phyloP scores from a whole-genome alignment of 257 asterid species.

The Pogostemon cablin region DNA sequence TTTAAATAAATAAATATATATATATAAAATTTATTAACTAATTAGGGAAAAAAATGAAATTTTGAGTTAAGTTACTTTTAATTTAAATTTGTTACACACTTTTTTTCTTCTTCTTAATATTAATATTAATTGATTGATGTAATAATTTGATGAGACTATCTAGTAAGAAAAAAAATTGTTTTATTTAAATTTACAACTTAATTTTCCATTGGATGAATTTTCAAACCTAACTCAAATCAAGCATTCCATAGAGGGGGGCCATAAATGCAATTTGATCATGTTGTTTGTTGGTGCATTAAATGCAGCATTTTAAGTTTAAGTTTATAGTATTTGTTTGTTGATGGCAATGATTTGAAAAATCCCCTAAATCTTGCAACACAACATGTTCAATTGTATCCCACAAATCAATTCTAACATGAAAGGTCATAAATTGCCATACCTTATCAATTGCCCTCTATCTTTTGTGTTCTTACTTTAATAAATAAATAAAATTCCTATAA shows the following conservation, averaged over 20 bases:
- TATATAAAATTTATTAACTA: no score
- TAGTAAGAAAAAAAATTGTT: no score
- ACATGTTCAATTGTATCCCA: conserved; percentile 45
- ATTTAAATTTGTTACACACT: no score
- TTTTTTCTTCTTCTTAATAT: no score
- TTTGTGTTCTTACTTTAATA: background rate
- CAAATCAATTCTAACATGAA: conserved; percentile 23
- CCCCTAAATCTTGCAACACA: conserved; percentile 33
- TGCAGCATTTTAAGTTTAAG: background rate
- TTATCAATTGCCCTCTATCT: background rate
- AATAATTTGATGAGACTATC: no score
- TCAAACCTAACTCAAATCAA: no score
- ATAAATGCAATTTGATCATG: background rate
- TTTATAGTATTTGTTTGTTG: conserved; percentile 34
- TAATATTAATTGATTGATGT: no score
- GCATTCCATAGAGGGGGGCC: no score
- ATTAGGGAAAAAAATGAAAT: no score
- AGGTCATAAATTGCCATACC: conserved; percentile 26
- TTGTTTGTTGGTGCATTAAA: conserved; percentile 18
- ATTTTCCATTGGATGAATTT: no score
- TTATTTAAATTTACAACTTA: no score
- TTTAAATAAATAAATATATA: background rate
- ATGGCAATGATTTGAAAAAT: conserved; percentile 33
- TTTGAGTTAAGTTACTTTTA: no score
- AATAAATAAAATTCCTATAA: background rate